A percentile compares a stretch with the other conserved stretches of the same genome.
Evolutionary conservation across 1,284 basidiomycete species (phyloP).

Genomic region (Kalmanozyma brasiliensis): DNA sequence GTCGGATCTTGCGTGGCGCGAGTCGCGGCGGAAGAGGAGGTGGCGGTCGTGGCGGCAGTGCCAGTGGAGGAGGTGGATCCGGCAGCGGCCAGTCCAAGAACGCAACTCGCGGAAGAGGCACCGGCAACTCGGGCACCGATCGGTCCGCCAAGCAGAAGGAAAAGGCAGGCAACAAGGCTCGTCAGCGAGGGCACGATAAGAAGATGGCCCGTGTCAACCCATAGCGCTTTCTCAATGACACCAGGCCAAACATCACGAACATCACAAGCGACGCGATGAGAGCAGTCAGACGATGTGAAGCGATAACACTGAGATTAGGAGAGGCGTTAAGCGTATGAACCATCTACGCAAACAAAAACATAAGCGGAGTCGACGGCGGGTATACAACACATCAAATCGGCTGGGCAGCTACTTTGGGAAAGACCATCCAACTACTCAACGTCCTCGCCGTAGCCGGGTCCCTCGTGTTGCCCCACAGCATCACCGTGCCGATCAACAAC

Average conservation of each 20-base stretch:
- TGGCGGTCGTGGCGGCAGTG: slow-evolving; percentile 16
- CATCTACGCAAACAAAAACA: no score
- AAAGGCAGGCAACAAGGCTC: slow-evolving; percentile 47
- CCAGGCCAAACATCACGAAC: not conserved
- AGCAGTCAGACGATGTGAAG: no score
- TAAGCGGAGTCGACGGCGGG: no score
- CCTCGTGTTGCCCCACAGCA: slow-evolving; percentile 41
- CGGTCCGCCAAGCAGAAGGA: slow-evolving; percentile 47
- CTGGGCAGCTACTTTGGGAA: slow-evolving; percentile 32
- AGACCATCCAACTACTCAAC: slow-evolving; percentile 41
- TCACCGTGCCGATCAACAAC: slow-evolving; percentile 32
- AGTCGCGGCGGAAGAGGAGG: slow-evolving; percentile 15
- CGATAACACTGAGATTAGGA: no score
- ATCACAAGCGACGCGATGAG: no score
- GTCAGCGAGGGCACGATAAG: slow-evolving; percentile 43
- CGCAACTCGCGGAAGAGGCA: slow-evolving; percentile 32
- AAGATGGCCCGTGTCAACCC: slow-evolving; percentile 39
- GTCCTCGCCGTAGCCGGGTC: slow-evolving; percentile 37
- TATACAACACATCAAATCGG: not conserved
- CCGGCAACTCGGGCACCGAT: slow-evolving; percentile 39
- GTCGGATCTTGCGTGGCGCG: slow-evolving; percentile 41
- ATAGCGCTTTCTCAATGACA: not conserved
- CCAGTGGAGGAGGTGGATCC: slow-evolving; percentile 7
- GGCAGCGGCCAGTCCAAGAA: slow-evolving; percentile 19
- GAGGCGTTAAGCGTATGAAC: no score